Percentiles rank a stretch among this genome's conserved stretches.
Conservation (phyloP, 2,329 filamentous ascomycete genomes). For the Aspergillus persii region DNA sequence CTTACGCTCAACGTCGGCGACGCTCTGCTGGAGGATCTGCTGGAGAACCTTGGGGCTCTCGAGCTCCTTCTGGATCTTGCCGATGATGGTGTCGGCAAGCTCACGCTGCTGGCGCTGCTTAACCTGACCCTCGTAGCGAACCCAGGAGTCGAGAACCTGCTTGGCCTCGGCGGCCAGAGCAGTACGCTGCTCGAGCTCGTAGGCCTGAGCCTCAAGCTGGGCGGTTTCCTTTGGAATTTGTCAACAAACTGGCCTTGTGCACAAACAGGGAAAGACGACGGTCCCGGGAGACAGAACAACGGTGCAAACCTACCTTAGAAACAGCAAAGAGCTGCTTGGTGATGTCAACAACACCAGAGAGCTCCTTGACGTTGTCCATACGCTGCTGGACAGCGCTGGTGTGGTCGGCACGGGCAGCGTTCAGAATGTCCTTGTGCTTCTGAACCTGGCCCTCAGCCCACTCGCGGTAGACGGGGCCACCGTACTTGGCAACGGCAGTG, state of each 20-base stretch:
- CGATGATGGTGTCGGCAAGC: conserved; percentile 86
- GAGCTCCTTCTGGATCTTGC: conserved; percentile 98
- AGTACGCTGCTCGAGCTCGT: conserved; percentile 95
- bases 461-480: conserved; percentile 84
- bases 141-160: conserved; percentile 94
- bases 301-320: conserved; percentile 74
- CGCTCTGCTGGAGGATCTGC: conserved; percentile 96
- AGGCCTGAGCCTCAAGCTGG: conserved; percentile 90
- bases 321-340: conserved; percentile 97
- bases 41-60: conserved; percentile 96
- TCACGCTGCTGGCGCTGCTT: conserved; percentile 98
- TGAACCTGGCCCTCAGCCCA: conserved; percentile 87
- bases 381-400: conserved; percentile 91
- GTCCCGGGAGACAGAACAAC: neutral
- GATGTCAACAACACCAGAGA: conserved; percentile 89
- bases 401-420: conserved; percentile 90
- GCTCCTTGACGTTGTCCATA: conserved; percentile 92
- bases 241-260: neutral
- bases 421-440: conserved; percentile 94
- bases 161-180: conserved; percentile 91
- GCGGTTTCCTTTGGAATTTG: conserved; percentile 74
- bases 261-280: neutral
- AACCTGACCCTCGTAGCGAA: conserved; percentile 96
- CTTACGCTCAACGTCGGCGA: conserved; percentile 93
- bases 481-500: conserved; percentile 87